These are phyloP conservation scores for Colletotrichum endophyticum DNA, from an alignment of 2,329 filamentous ascomycete species.

Conservation along the genomic window DNA sequence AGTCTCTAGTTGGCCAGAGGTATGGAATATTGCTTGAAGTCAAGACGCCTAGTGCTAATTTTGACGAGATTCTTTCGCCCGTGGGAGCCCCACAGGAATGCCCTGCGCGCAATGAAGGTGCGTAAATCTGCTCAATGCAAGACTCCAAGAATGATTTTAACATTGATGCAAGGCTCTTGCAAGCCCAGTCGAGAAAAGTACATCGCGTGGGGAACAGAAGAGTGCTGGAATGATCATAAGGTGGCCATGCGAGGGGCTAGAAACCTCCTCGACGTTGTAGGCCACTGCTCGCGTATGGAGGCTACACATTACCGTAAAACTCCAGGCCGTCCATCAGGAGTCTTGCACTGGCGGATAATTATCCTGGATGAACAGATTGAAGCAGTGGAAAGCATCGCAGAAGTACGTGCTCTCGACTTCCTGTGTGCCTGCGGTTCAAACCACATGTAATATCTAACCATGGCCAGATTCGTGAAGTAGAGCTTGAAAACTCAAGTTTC, in stretches of 20 bases:
- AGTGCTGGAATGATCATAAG: neutral
- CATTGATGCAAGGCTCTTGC: neutral
- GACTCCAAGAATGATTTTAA: neutral
- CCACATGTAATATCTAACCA: fast-evolving
- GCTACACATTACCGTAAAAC: fast-evolving
- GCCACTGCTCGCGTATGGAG: neutral
- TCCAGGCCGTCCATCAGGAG: neutral
- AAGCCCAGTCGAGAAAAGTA: fast-evolving
- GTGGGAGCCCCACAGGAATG: neutral
- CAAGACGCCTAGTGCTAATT: fast-evolving
- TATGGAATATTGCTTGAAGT: neutral
- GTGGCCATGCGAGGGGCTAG: neutral
- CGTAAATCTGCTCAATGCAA: neutral
- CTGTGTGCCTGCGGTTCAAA: fast-evolving
- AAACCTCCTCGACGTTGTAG: neutral
- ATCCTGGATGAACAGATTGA: neutral
- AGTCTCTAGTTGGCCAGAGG: neutral
- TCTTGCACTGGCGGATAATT: fast-evolving
- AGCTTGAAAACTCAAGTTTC: neutral
- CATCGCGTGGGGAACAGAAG: neutral
- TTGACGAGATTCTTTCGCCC: neutral
- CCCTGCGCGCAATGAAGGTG: neutral
- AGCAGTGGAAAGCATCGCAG: neutral
- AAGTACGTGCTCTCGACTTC: neutral
- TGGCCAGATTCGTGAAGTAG: neutral